These are phyloP conservation scores for Collybiopsis luxurians DNA, from an alignment of 768 basidiomycete genomes.

Conservation along the genomic window DNA sequence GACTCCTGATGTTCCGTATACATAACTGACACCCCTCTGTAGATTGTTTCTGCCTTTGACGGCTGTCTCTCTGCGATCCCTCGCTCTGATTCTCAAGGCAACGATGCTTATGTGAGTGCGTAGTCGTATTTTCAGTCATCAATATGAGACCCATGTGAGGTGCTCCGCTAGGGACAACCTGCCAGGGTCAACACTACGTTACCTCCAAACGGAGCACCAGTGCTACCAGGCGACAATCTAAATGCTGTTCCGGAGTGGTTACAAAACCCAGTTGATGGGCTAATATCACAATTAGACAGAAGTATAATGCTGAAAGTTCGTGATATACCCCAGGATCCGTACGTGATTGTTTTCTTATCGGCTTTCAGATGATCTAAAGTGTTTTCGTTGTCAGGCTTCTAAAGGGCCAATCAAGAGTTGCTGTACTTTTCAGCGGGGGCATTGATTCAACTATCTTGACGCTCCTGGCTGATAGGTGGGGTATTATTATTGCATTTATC, in stretches of 20 bases:
- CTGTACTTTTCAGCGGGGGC: constrained; percentile 92
- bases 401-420: constrained; percentile 55
- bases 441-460: constrained; percentile 89
- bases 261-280: constrained; percentile 39
- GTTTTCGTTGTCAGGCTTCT: constrained; percentile 13
- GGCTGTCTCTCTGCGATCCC: constrained; percentile 13
- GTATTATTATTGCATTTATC: not conserved
- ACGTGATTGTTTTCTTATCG: constrained; percentile 14
- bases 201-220: constrained; percentile 34
- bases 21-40: not conserved
- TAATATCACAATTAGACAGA: constrained; percentile 53
- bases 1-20: too few relatives aligned
- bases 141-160: not conserved
- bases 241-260: constrained; percentile 44
- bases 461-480: constrained; percentile 73
- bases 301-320: constrained; percentile 70
- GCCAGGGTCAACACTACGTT: constrained; percentile 33
- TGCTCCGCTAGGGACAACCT: constrained; percentile 24
- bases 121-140: not conserved
- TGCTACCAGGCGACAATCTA: constrained; percentile 16
- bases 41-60: constrained; percentile 15
- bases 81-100: constrained; percentile 6
- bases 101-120: not conserved
- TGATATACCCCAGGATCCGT: constrained; percentile 58
- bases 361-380: not conserved